A percentile compares a stretch with the other conserved stretches of the same genome.
phyloP scores from a whole-genome alignment of 495 filamentous ascomycete genomes.

The Podospora pseudocomata region DNA sequence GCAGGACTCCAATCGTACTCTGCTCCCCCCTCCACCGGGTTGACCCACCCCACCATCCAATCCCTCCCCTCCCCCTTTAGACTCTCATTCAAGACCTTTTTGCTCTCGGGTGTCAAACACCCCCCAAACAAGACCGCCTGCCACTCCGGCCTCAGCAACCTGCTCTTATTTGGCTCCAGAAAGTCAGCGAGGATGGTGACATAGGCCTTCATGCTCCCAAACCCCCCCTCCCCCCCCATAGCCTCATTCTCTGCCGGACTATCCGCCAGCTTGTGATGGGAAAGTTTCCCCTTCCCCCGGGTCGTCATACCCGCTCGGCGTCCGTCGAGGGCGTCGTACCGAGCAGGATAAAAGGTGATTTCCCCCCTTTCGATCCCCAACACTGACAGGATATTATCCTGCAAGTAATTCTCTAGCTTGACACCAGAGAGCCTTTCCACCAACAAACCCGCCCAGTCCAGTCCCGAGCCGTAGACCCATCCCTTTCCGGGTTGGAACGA shows the following conservation, averaged over 20 bases:
- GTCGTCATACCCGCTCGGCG: slow-evolving; percentile 23
- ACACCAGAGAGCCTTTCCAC: slow-evolving; percentile 29
- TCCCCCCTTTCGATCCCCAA: slow-evolving; percentile 15
- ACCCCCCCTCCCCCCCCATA: slow-evolving; percentile 35
- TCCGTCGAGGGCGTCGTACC: background rate
- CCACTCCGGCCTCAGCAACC: slow-evolving; percentile 27
- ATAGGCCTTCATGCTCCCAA: slow-evolving; percentile 28
- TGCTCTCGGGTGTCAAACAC: slow-evolving; percentile 18
- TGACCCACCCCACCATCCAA: slow-evolving; percentile 26
- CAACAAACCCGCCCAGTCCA: slow-evolving; percentile 36
- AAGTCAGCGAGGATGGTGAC: slow-evolving; percentile 18
- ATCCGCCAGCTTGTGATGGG: background rate
- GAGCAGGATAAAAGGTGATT: slow-evolving; percentile 33
- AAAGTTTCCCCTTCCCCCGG: slow-evolving; percentile 8
- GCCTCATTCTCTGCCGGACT: background rate
- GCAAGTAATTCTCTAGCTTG: slow-evolving; percentile 31
- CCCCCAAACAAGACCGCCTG: slow-evolving; percentile 31
- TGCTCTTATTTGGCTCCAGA: slow-evolving; percentile 27
- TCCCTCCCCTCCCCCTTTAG: slow-evolving; percentile 16
- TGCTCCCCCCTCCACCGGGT: slow-evolving; percentile 21
- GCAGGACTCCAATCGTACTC: slow-evolving; percentile 33
- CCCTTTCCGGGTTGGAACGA: slow-evolving; percentile 37
- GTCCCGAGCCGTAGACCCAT: slow-evolving; percentile 35
- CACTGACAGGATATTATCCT: slow-evolving; percentile 24
- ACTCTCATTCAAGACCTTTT: slow-evolving; percentile 20